These are phyloP conservation scores for Curvularia hawaiiensis DNA, from an alignment of 2,329 filamentous ascomycete genomes.

Conservation along the genomic window DNA sequence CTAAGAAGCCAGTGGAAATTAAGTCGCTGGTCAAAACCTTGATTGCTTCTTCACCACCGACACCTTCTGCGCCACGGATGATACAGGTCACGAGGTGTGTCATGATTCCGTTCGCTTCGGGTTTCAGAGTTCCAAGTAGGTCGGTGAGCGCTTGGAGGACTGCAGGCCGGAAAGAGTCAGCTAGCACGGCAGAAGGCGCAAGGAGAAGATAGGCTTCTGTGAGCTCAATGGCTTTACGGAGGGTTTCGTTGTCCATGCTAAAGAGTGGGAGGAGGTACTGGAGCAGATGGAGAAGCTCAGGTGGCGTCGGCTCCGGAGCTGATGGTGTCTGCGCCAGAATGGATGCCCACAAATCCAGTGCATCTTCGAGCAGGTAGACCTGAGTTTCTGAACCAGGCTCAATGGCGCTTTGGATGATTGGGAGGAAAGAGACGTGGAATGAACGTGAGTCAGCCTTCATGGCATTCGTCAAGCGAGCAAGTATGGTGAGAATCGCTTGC, in stretches of 20 bases:
- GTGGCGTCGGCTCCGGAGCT: constrained; percentile 48
- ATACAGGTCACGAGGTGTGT: constrained; percentile 54
- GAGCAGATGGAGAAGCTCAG: constrained; percentile 50
- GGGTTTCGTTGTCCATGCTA: constrained; percentile 54
- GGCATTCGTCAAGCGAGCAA: constrained; percentile 82
- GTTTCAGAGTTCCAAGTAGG: constrained; percentile 54
- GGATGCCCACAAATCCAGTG: constrained; percentile 84
- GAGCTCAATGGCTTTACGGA: constrained; percentile 56
- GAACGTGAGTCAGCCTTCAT: constrained; percentile 78
- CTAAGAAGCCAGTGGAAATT: constrained; percentile 63
- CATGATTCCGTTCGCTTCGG: constrained; percentile 55
- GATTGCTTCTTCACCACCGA: constrained; percentile 58
- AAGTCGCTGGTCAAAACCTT: constrained; percentile 58
- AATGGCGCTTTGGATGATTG: constrained; percentile 80
- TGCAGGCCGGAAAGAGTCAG: constrained; percentile 47
- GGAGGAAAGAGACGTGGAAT: constrained; percentile 81
- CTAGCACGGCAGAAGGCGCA: constrained; percentile 53
- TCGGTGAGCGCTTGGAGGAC: constrained; percentile 49
- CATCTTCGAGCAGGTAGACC: constrained; percentile 87
- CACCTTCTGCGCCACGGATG: constrained; percentile 57
- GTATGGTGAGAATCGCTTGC: constrained; percentile 85
- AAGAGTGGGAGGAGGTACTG: constrained; percentile 55
- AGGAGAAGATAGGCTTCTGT: constrained; percentile 56
- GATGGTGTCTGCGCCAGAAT: constrained; percentile 67
- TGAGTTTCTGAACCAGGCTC: constrained; percentile 67